A percentile compares a stretch with the other conserved stretches of the same genome.
These are phyloP conservation scores for Penicillium egyptiacum DNA, from an alignment of 495 filamentous ascomycete species.

Conservation along the genomic window DNA sequence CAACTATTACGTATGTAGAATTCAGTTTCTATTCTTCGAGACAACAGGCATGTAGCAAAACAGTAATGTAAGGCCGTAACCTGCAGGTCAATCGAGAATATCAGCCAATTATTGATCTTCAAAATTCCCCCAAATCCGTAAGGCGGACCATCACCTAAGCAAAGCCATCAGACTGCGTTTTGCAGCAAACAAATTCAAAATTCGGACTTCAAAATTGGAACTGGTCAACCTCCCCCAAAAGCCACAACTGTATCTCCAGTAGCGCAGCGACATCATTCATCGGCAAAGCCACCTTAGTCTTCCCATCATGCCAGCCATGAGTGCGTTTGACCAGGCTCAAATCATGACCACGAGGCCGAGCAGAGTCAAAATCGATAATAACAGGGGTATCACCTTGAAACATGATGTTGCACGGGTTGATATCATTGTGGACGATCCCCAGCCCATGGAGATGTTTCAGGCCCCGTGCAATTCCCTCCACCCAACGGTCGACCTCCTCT, in stretches of 20 bases:
- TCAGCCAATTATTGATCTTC: neutral
- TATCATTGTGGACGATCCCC: constrained; percentile 35
- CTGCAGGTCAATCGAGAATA: neutral
- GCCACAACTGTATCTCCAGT: constrained; percentile 4
- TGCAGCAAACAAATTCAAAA: neutral
- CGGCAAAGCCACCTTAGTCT: neutral
- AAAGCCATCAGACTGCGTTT: neutral
- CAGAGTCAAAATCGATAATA: constrained; percentile 28
- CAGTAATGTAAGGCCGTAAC: neutral
- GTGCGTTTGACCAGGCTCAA: constrained; percentile 6
- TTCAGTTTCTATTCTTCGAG: neutral
- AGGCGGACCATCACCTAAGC: neutral
- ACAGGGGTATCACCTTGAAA: constrained; percentile 28
- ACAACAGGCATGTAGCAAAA: neutral
- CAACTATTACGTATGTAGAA: neutral
- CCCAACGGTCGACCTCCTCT: constrained; percentile 7
- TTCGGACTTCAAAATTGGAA: constrained; percentile 1
- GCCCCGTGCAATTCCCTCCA: constrained; percentile 28
- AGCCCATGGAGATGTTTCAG: constrained; percentile 30
- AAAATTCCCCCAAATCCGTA: neutral
- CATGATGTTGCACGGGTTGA: constrained; percentile 36
- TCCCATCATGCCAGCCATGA: constrained; percentile 2
- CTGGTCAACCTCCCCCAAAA: neutral
- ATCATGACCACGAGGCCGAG: neutral
- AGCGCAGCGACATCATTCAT: constrained; percentile 4